These are phyloP conservation scores for Phytophthora pluvialis DNA, from an alignment of 352 stramenopile genomes.

Conservation along the genomic window DNA sequence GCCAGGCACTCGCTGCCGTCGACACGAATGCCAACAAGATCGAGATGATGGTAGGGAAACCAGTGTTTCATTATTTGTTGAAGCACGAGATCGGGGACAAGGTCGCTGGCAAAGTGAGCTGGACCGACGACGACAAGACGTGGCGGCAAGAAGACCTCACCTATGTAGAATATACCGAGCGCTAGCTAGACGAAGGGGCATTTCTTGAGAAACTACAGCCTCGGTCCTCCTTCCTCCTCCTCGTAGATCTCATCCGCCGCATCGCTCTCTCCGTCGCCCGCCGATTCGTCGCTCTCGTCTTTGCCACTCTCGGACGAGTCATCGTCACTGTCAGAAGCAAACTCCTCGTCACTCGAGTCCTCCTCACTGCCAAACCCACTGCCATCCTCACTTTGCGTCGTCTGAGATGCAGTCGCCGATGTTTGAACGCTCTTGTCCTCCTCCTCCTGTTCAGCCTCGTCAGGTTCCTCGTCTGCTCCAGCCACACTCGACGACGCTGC, in stretches of 20 bases:
- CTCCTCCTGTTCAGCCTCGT: background rate
- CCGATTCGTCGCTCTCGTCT: constrained; percentile 14
- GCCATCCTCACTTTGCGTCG: constrained; percentile 2
- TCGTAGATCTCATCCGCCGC: constrained; percentile 24
- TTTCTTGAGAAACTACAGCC: constrained; percentile 4
- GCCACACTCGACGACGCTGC: constrained; percentile 2
- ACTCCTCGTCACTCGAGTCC: constrained; percentile 10
- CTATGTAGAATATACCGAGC: constrained; percentile 80
- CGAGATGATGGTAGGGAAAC: constrained; percentile 79
- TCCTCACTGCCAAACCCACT: constrained; percentile 16
- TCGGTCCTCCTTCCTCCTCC: constrained; percentile 14
- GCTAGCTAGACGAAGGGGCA: constrained; percentile 25
- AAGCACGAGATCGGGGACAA: constrained; percentile 67
- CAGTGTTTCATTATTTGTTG: constrained; percentile 65
- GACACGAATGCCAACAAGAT: constrained; percentile 40
- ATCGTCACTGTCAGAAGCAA: constrained; percentile 1
- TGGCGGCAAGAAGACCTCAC: constrained; percentile 68
- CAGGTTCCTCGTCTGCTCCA: background rate
- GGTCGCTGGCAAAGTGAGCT: constrained; percentile 58
- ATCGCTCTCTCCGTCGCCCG: constrained; percentile 6
- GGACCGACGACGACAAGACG: constrained; percentile 70
- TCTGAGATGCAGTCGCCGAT: background rate
- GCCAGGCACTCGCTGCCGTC: constrained; percentile 50
- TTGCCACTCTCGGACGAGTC: constrained; percentile 4
- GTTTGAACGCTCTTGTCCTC: constrained; percentile 2